Conservation (phyloP, 495 filamentous ascomycete genomes). For the Lasiosphaeria hispida region DNA sequence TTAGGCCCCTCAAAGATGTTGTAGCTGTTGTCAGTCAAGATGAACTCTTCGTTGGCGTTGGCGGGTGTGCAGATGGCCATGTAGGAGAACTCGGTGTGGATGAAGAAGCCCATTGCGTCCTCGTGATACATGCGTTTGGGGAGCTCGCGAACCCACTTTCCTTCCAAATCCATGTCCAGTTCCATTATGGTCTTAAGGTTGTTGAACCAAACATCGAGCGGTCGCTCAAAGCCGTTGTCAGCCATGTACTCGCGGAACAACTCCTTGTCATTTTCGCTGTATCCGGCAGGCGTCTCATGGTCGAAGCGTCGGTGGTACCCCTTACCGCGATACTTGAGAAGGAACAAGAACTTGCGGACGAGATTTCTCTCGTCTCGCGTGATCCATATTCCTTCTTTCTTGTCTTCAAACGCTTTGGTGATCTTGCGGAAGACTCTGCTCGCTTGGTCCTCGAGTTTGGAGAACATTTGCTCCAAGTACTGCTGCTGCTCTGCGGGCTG, state of each 20-base stretch:
- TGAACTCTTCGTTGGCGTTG: slow-evolving; percentile 42
- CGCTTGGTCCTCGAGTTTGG: slow-evolving; percentile 32
- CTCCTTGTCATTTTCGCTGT: slow-evolving; percentile 39
- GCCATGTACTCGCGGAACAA: slow-evolving; percentile 43
- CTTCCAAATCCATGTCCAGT: slow-evolving; percentile 39
- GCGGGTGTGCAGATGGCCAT: slow-evolving; percentile 47
- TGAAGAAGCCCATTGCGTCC: slow-evolving; percentile 45
- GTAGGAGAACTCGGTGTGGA: slow-evolving; percentile 38
- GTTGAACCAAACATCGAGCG: slow-evolving; percentile 54
- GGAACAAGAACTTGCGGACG: slow-evolving; percentile 53
- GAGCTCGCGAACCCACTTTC: slow-evolving; percentile 36
- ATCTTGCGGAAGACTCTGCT: slow-evolving; percentile 34
- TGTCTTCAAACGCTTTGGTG: slow-evolving; percentile 26
- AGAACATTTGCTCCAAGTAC: slow-evolving; percentile 38
- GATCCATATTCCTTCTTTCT: slow-evolving; percentile 18
- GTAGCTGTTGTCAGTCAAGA: slow-evolving; percentile 50
- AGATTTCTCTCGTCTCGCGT: slow-evolving; percentile 38
- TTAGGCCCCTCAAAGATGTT: slow-evolving; percentile 47
- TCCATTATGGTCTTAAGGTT: slow-evolving; percentile 47
- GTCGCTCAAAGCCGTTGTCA: slow-evolving; percentile 40
- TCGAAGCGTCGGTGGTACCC: slow-evolving; percentile 36
- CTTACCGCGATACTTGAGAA: slow-evolving; percentile 49
- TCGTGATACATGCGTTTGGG: slow-evolving; percentile 34
- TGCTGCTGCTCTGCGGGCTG: slow-evolving; percentile 25
- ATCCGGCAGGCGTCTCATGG: slow-evolving; percentile 33